Conservation (phyloP, 2,329 filamentous ascomycete species). For the Fusarium burgessii region DNA sequence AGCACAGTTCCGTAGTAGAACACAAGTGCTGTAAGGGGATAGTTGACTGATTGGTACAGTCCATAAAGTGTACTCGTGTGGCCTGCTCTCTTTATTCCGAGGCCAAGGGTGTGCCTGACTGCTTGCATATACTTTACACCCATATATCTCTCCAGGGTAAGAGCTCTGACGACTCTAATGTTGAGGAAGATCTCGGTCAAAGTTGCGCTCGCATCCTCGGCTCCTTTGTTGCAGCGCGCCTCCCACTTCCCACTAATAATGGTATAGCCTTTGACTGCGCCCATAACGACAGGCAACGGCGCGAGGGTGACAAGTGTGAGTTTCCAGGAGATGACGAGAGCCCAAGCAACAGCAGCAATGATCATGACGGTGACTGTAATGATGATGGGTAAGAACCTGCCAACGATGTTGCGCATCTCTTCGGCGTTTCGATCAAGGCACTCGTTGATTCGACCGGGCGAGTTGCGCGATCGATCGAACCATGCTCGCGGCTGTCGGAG, state of each 20-base stretch:
- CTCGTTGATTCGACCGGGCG: conserved; percentile 72
- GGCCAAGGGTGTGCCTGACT: conserved; percentile 62
- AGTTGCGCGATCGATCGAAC: conserved; percentile 79
- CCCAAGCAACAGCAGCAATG: conserved; percentile 77
- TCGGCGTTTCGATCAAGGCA: conserved; percentile 85
- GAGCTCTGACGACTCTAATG: conserved; percentile 80
- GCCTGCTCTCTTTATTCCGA: conserved; percentile 74
- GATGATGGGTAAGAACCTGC: conserved; percentile 78
- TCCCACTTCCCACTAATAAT: conserved; percentile 79
- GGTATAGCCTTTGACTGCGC: conserved; percentile 74
- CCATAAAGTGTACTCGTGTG: conserved; percentile 81
- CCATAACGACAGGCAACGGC: conserved; percentile 75
- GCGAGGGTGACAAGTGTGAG: conserved; percentile 81
- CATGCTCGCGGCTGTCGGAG: conserved; percentile 81
- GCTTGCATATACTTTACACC: conserved; percentile 69
- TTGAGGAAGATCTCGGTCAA: conserved; percentile 82
- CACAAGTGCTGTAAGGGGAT: conserved; percentile 80
- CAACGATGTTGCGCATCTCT: conserved; percentile 86
- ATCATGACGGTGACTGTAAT: conserved; percentile 77
- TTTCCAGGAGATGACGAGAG: conserved; percentile 80
- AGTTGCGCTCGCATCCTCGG: conserved; percentile 65
- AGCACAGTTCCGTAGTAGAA: conserved; percentile 85
- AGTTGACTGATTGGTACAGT: conserved; percentile 77
- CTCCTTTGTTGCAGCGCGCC: conserved; percentile 70
- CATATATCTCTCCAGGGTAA: conserved; percentile 82